Conservation (phyloP, 2,329 filamentous ascomycete genomes). For the Aspergillus tamarii region DNA sequence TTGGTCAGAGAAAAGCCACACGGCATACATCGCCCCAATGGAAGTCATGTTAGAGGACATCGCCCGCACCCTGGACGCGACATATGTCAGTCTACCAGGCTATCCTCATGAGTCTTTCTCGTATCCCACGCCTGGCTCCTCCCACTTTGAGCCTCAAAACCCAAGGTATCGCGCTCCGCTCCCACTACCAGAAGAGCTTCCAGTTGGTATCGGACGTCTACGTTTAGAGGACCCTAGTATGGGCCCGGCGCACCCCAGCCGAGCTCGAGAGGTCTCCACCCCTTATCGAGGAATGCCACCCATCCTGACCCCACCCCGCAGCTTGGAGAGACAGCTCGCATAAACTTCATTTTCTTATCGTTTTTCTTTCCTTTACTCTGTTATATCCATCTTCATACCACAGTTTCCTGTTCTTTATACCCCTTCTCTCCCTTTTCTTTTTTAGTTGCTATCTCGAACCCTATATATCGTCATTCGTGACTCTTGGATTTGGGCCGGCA, state of each 20-base stretch:
- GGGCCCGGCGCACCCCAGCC: slow-evolving; percentile 23
- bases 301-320: slow-evolving; percentile 37
- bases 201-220: slow-evolving; percentile 32
- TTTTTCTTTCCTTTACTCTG: neutral
- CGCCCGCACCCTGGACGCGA: slow-evolving; percentile 72
- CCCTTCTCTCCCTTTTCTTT: slow-evolving; percentile 10
- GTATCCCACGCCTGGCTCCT: slow-evolving; percentile 25
- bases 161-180: slow-evolving; percentile 26
- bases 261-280: slow-evolving; percentile 26
- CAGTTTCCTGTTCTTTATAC: neutral
- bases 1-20: slow-evolving; percentile 77
- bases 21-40: slow-evolving; percentile 95
- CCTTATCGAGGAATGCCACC: slow-evolving; percentile 31
- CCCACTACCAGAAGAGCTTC: slow-evolving; percentile 30
- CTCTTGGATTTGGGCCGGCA: neutral
- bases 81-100: slow-evolving; percentile 71
- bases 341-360: slow-evolving; percentile 23
- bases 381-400: neutral
- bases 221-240: slow-evolving; percentile 25
- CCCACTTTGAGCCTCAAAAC: slow-evolving; percentile 22
- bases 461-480: neutral
- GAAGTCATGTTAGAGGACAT: slow-evolving; percentile 87
- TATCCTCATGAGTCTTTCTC: slow-evolving; percentile 33
- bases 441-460: neutral
- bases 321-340: slow-evolving; percentile 43